These are phyloP conservation scores for Neotropicomus parvogracilis DNA, from an alignment of 1,284 basidiomycete genomes.

Conservation along the genomic window DNA sequence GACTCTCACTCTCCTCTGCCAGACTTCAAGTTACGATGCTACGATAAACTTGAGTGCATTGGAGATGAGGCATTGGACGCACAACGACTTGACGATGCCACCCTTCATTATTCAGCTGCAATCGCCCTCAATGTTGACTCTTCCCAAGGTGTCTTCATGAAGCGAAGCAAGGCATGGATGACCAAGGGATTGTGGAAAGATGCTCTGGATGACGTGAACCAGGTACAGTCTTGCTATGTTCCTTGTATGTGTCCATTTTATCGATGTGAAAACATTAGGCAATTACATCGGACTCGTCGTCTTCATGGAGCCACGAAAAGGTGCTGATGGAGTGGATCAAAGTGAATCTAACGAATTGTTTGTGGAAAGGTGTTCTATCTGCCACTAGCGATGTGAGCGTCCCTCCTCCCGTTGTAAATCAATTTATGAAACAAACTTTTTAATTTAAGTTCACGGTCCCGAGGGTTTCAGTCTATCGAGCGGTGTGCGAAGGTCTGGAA, in stretches of 20 bases:
- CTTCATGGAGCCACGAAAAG: not conserved
- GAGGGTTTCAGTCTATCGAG: not conserved
- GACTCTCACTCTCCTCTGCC: too few relatives aligned
- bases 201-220: not conserved
- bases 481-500: too few relatives aligned
- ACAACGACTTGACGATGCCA: not conserved
- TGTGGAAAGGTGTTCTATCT: not conserved
- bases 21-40: conserved; percentile 1
- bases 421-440: too few relatives aligned
- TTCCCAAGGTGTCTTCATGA: too few relatives aligned
- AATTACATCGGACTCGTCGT: too few relatives aligned
- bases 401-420: too few relatives aligned
- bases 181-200: not conserved
- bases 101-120: not conserved
- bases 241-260: not conserved
- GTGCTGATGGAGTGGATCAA: not conserved
- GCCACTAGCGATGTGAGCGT: not conserved
- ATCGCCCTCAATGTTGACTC: not conserved
- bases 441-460: not conserved
- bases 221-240: not conserved
- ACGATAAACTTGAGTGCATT: not conserved
- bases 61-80: not conserved
- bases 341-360: not conserved
- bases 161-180: too few relatives aligned
- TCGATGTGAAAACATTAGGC: not conserved